Conservation (phyloP, 768 basidiomycete species). For the Termitomyces eurrhizus region DNA sequence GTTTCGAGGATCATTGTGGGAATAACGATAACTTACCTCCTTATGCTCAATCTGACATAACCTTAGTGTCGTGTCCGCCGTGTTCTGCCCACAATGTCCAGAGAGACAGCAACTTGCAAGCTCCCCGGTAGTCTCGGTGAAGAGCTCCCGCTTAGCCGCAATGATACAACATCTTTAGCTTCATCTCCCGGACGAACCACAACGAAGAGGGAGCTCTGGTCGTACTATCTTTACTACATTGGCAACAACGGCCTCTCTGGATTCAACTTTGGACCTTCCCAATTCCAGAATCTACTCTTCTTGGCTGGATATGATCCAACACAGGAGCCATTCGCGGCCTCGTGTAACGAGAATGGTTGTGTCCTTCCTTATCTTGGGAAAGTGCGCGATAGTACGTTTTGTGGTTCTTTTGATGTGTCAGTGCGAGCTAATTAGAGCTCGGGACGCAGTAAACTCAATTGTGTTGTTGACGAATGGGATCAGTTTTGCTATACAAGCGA, state of each 20-base stretch:
- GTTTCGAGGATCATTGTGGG: too few relatives aligned
- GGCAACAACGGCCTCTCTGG: slow-evolving; percentile 69
- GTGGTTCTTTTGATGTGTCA: neutral
- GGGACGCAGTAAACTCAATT: slow-evolving; percentile 61
- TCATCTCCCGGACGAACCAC: slow-evolving; percentile 28
- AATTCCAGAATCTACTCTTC: slow-evolving; percentile 71
- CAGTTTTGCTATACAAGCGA: slow-evolving; percentile 73
- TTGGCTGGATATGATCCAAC: slow-evolving; percentile 70
- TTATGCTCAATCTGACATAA: neutral
- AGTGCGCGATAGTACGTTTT: slow-evolving; percentile 52
- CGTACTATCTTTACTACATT: slow-evolving; percentile 58
- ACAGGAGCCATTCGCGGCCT: slow-evolving; percentile 46
- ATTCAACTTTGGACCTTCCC: slow-evolving; percentile 71
- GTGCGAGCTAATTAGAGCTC: neutral
- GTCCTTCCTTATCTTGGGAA: slow-evolving; percentile 64
- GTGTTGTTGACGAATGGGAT: slow-evolving; percentile 78
- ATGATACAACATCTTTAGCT: neutral
- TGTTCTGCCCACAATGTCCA: neutral
- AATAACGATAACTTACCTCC: neutral
- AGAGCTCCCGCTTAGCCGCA: neutral
- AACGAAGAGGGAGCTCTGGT: slow-evolving; percentile 48
- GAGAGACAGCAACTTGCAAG: neutral
- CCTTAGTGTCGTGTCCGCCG: neutral
- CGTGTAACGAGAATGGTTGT: slow-evolving; percentile 52
- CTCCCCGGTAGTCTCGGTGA: neutral